These are phyloP conservation scores for Trichoderma semiorbis DNA, from an alignment of 2,329 filamentous ascomycete genomes.

Conservation along the genomic window DNA sequence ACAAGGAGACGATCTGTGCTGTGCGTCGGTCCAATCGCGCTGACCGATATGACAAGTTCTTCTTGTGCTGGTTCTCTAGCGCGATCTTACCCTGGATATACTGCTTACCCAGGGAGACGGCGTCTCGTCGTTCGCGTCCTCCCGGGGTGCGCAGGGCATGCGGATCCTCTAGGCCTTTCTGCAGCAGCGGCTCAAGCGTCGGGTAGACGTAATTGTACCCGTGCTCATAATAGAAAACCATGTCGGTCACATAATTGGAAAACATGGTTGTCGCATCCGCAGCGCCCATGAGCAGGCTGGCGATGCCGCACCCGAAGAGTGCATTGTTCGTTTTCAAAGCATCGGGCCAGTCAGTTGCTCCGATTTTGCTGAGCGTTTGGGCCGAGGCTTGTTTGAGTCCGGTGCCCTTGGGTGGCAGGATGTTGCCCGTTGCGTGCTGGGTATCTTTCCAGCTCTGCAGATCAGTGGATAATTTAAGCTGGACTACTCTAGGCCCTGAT, in stretches of 20 bases:
- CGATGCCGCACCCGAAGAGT: constrained; percentile 23
- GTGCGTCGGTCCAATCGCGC: constrained; percentile 20
- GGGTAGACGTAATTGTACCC: constrained; percentile 25
- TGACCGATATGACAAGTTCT: constrained; percentile 11
- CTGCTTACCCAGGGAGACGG: constrained; percentile 19
- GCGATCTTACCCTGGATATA: constrained; percentile 23
- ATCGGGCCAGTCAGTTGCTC: constrained; percentile 20
- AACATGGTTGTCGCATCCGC: constrained; percentile 23
- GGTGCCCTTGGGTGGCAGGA: constrained; percentile 22
- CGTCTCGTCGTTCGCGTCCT: constrained; percentile 20
- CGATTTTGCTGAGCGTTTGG: constrained; percentile 16
- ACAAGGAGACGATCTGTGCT: constrained; percentile 21
- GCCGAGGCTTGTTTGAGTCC: constrained; percentile 19
- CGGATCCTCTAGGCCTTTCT: constrained; percentile 19
- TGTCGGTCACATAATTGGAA: constrained; percentile 26
- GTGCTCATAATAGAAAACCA: constrained; percentile 26
- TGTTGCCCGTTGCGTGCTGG: constrained; percentile 21
- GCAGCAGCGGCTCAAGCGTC: constrained; percentile 19
- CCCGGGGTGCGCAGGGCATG: constrained; percentile 21
- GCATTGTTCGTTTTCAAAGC: constrained; percentile 24
- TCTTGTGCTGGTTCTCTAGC: constrained; percentile 18
- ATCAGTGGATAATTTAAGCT: constrained; percentile 20
- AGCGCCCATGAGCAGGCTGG: constrained; percentile 22
- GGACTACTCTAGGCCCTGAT: constrained; percentile 16
- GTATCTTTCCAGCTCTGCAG: constrained; percentile 22